Evolutionary conservation across 139 green algal genomes (phyloP).

Genomic region (Picochlorum sp.): DNA sequence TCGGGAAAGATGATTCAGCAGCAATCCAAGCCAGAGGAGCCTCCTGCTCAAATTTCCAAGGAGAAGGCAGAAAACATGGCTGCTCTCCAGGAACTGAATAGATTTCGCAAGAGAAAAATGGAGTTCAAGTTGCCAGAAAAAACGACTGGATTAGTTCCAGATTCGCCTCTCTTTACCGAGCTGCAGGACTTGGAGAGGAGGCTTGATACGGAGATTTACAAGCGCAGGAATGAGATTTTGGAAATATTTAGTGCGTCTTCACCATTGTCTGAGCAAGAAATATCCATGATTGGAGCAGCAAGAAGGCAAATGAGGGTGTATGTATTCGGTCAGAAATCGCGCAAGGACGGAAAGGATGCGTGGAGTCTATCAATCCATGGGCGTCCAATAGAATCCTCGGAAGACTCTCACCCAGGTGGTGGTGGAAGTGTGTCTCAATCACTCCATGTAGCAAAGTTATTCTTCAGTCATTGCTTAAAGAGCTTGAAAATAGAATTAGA

Average conservation of each 20-base stretch:
- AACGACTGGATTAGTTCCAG: constrained; percentile 34
- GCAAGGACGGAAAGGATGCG: neutral
- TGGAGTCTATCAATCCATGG: constrained; percentile 8
- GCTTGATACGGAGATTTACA: constrained; percentile 45
- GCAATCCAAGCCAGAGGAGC: no score
- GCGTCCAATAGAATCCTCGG: neutral
- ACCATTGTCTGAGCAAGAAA: constrained; percentile 10
- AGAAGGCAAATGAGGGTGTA: constrained; percentile 52
- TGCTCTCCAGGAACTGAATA: neutral
- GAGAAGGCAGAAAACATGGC: no score
- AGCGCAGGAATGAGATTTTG: constrained; percentile 53
- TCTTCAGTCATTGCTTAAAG: constrained; percentile 23
- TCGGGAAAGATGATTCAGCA: no score
- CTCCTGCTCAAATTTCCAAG: no score
- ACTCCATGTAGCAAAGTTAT: constrained; percentile 1
- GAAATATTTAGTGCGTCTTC: constrained; percentile 29
- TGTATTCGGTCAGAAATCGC: constrained; percentile 41
- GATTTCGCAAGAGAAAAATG: neutral
- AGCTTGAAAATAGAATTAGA: constrained; percentile 18
- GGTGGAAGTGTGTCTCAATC: neutral
- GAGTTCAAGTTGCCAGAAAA: neutral
- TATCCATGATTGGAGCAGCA: neutral
- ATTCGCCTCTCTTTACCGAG: constrained; percentile 50
- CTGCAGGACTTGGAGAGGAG: constrained; percentile 56
- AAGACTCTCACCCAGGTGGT: constrained; percentile 5